Evolutionary conservation across 495 filamentous ascomycete genomes (phyloP), one percentile per base, ranked within the genome.

Genomic region (Podospora sp.): DNA sequence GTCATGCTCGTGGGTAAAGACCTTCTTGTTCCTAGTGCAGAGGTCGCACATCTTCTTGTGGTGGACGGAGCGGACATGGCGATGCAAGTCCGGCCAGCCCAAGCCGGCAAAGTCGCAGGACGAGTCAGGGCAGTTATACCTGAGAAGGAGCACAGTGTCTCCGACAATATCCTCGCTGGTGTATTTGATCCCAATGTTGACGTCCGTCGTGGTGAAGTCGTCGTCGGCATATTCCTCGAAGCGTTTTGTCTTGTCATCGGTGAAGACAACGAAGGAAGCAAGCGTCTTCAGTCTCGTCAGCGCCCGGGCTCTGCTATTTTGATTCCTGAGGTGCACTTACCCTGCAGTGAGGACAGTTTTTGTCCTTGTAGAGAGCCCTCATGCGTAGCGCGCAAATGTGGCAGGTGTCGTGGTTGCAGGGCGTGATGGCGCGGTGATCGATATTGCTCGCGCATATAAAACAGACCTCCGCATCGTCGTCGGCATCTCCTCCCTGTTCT

Each of bases 1-100:
- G 24, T 92, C 92, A 73, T 99, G 95, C 78, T 99, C 95, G 76
- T 98, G 96, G 0, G 95, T 97, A 69, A 99, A 99, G 46, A 97
- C 93, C 69, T 97, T 97, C 81, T 99, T 98, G 78, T 97, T 91
- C 46, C 92, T 80, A 0, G 93, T 94, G 77, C 95, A 99, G 18
- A 98, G 84, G 77, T 97, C 93, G 78, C 95, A 99, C 89, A 99
- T 92, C 73, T 91, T 87, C 78, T 90, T 95, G 67, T 89, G 81
- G 81, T 99, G 95, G 36, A 86, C 86, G 49, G 72, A 82, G 69
- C 88, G 91, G 40, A 97, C 94, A 83, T 99, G 95, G 58, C 90
- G 86, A 77, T 99, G 93, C 66, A 99, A 80, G 73, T 97, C 92
- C 14, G 91, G 92, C 95, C 95, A 99, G 36, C 89, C 91, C 69